Base-by-base conservation (phyloP, 164 flowering plant species). In the Liquidambar formosana region DNA sequence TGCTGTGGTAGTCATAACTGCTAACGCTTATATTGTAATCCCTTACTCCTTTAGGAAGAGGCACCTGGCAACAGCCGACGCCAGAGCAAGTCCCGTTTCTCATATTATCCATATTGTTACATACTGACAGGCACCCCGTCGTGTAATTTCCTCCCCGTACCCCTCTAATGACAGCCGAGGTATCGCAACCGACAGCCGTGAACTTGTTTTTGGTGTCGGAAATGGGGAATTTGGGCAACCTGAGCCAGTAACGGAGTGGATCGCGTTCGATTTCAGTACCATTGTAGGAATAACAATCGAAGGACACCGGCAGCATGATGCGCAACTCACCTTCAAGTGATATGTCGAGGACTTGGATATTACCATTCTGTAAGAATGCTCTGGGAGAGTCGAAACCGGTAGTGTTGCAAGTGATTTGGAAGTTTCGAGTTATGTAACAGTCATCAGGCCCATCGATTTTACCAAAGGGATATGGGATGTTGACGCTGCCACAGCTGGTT, bases 401-500 rank as follows among this genome's bases (percentile, higher is more conserved):
- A 15, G 19, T 1, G 48, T 61, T 64, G 53, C 58, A 65, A 11
- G 11, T 15, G 43, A 65, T 28, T 15, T 14, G n/a, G 45, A 65
- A 65, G 15, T 65, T 0, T 1, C 27, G 18, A 28, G 23, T 52
- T 4, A 65, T 16, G 52, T 65, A 51, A 16, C 68, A 51, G n/a
- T n/a, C n/a, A n/a, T n/a, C n/a, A n/a, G n/a, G n/a, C 2, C 3
- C 41, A 0, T 22, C n/a, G 1, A 16, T 46, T 0, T 14, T 63
- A 0, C 66, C 66, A 15, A 63, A 63, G 6, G 66, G 66, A 54
- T 63, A 63, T 22, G 66, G 66, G n/a, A 63, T n/a, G n/a, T n/a
- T n/a, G n/a, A n/a, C n/a, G n/a, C n/a, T n/a, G n/a, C n/a, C n/a
- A n/a, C n/a, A n/a, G n/a, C n/a, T n/a, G n/a, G n/a, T n/a, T n/a